These are phyloP conservation scores for Austroboletus eburneus DNA, from an alignment of 768 basidiomycete genomes.

Conservation along the genomic window DNA sequence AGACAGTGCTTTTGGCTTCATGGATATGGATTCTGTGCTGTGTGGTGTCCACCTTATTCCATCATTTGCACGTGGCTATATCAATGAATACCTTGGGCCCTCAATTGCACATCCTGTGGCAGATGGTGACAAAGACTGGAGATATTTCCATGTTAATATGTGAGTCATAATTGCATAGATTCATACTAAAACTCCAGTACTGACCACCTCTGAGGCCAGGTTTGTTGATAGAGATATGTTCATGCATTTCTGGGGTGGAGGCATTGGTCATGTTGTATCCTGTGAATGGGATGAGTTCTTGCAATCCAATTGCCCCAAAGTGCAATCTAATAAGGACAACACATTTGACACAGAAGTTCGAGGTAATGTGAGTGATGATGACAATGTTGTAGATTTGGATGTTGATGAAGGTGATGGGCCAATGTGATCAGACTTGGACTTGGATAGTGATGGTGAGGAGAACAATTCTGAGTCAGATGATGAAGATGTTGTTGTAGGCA, in stretches of 20 bases:
- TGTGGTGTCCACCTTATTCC: background rate
- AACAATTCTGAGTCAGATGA: too few species aligned
- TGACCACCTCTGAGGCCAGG: background rate
- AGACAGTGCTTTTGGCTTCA: conserved; percentile 14
- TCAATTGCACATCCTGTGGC: background rate
- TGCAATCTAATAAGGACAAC: too few species aligned
- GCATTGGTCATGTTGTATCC: background rate
- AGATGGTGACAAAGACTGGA: background rate
- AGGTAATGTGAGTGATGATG: too few species aligned
- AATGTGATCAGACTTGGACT: too few species aligned
- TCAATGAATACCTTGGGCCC: background rate
- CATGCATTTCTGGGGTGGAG: background rate
- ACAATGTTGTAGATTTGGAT: too few species aligned
- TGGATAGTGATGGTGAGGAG: too few species aligned
- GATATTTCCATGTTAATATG: background rate
- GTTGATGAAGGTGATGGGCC: too few species aligned
- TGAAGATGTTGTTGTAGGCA: too few species aligned
- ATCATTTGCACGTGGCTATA: background rate
- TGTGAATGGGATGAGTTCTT: background rate
- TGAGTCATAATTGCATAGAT: background rate
- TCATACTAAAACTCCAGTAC: background rate
- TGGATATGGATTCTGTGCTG: background rate
- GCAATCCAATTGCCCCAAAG: background rate
- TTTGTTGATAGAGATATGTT: background rate
- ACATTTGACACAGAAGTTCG: too few species aligned